These are phyloP conservation scores for Penicillium brasilianum DNA, from an alignment of 2,329 filamentous ascomycete genomes.

Conservation along the genomic window DNA sequence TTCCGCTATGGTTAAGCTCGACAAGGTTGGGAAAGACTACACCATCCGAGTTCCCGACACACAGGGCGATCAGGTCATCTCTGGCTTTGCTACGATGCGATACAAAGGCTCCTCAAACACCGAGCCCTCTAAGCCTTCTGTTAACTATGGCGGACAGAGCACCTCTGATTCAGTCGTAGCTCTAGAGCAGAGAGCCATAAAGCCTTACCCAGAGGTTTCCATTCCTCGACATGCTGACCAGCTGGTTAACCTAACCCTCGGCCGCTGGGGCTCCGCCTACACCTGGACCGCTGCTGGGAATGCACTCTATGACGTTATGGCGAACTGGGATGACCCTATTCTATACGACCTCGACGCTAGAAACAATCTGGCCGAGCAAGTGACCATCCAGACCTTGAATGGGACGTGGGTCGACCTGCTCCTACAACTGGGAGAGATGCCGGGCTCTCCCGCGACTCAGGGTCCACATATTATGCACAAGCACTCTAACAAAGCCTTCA, in stretches of 20 bases:
- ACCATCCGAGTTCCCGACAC: conserved; percentile 56
- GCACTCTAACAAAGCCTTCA: conserved; percentile 52
- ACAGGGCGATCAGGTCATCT: conserved; percentile 58
- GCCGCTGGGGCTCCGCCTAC: conserved; percentile 36
- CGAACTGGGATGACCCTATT: conserved; percentile 40
- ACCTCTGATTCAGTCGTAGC: conserved; percentile 48
- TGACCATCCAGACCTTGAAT: conserved; percentile 43
- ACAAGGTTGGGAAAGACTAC: conserved; percentile 45
- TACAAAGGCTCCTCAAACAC: conserved; percentile 37
- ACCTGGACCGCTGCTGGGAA: conserved; percentile 39
- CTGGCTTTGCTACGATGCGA: conserved; percentile 55
- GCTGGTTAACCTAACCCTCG: conserved; percentile 47
- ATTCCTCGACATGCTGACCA: conserved; percentile 56
- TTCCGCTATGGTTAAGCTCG: conserved; percentile 50
- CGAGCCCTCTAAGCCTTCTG: conserved; percentile 45
- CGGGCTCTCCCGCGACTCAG: conserved; percentile 32
- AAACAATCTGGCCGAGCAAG: conserved; percentile 30
- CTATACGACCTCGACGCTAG: conserved; percentile 38
- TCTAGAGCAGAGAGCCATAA: conserved; percentile 46
- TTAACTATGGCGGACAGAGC: conserved; percentile 57
- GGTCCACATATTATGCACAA: conserved; percentile 55
- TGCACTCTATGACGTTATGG: conserved; percentile 32
- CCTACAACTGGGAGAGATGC: conserved; percentile 35
- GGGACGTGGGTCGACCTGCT: conserved; percentile 48
- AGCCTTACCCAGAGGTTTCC: conserved; percentile 43